Conservation (phyloP, 768 basidiomycete species). For the Gelatoporia subvermispora region DNA sequence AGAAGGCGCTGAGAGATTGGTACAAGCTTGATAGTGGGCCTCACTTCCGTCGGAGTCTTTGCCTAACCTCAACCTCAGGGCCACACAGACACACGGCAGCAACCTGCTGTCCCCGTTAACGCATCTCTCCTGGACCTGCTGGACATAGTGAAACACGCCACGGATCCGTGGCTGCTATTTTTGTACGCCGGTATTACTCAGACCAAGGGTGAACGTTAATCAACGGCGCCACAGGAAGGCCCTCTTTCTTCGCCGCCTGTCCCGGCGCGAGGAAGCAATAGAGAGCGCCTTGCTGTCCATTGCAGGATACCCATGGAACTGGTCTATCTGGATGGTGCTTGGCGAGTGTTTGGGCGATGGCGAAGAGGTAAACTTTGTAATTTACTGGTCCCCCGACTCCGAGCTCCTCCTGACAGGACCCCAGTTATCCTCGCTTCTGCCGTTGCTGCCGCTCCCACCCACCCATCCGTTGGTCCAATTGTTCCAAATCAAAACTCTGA, state of each 20-base stretch:
- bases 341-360: constrained; percentile 73
- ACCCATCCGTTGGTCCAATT: constrained; percentile 55
- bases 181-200: constrained; percentile 45
- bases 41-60: neutral
- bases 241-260: constrained; percentile 74
- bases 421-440: constrained; percentile 41
- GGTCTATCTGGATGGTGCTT: constrained; percentile 89
- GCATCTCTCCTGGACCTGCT: constrained; percentile 52
- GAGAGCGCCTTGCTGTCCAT: constrained; percentile 76
- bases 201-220: neutral
- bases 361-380: constrained; percentile 63
- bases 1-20: constrained; percentile 78
- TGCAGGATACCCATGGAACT: constrained; percentile 83
- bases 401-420: constrained; percentile 14
- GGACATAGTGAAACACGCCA: constrained; percentile 47
- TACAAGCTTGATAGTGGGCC: constrained; percentile 72
- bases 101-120: constrained; percentile 66
- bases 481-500: constrained; percentile 86
- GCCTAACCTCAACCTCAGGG: neutral
- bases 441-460: constrained; percentile 43
- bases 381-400: neutral
- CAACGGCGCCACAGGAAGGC: constrained; percentile 53
- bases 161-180: constrained; percentile 82
- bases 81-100: constrained; percentile 57
- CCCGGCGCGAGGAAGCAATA: constrained; percentile 80